phyloP scores from a whole-genome alignment of 257 asterid genomes.

The Nicotiana paniculata region DNA sequence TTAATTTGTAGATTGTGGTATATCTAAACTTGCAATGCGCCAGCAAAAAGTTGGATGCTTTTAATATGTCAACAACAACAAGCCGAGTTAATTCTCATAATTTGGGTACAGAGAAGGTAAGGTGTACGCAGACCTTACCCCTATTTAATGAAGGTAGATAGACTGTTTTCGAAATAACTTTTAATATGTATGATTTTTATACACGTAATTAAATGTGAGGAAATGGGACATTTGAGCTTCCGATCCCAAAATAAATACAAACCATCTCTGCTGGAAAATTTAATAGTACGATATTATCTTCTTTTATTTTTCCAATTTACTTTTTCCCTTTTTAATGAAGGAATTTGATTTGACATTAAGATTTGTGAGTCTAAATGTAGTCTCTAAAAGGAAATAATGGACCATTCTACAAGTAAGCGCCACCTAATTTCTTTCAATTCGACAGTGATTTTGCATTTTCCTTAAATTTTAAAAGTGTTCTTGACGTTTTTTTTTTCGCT shows the following conservation, averaged over 20 bases:
- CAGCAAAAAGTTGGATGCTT: too few species aligned
- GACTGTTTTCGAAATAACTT: not conserved
- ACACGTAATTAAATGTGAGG: too few species aligned
- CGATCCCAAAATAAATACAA: not conserved
- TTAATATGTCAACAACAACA: too few species aligned
- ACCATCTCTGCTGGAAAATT: not conserved
- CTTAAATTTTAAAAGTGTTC: not conserved
- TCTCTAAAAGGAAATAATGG: not conserved
- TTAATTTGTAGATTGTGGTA: too few species aligned
- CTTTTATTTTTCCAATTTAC: not conserved
- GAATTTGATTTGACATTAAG: constrained; percentile 24
- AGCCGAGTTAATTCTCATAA: too few species aligned
- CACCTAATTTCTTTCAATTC: constrained; percentile 3
- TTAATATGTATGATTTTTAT: constrained; percentile 7
- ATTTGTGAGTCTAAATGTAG: constrained; percentile 10
- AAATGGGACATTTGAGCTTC: too few species aligned
- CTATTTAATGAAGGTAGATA: too few species aligned
- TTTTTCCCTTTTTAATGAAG: not conserved
- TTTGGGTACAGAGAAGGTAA: too few species aligned
- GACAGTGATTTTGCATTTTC: not conserved
- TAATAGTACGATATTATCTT: too few species aligned
- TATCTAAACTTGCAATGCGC: too few species aligned
- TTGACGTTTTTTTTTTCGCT: not conserved
- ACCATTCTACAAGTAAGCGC: constrained; percentile 4
- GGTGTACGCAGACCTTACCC: too few species aligned